Evolutionary conservation across 73 alveolate genomes (phyloP).

Genomic region (Tetrahymena elliotti): DNA sequence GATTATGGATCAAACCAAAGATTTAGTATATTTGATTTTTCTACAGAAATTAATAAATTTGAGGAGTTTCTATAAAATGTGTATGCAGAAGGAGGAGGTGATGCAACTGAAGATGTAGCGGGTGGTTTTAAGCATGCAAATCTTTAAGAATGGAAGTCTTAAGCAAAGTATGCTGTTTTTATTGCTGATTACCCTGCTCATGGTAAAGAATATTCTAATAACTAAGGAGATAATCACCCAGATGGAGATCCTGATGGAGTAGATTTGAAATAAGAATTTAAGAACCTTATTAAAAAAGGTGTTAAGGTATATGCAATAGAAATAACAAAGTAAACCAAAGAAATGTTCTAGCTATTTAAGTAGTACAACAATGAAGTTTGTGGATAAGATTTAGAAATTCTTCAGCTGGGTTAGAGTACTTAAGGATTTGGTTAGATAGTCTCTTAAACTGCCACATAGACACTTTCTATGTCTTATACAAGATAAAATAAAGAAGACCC

Average conservation of each 20-base stretch:
- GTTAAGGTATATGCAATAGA: background rate
- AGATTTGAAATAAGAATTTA: background rate
- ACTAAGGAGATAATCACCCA: background rate
- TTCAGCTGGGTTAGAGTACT: background rate
- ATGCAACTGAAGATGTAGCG: slow-evolving; percentile 5
- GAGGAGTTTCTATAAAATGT: background rate
- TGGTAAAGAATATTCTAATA: background rate
- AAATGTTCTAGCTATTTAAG: background rate
- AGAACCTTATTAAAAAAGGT: background rate
- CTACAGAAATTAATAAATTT: background rate
- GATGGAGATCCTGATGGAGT: slow-evolving; percentile 29
- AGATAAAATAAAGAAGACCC: background rate
- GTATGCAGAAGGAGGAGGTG: slow-evolving; percentile 1
- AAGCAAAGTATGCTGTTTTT: background rate
- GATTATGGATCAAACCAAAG: background rate
- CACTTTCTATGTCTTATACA: background rate
- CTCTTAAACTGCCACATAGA: background rate
- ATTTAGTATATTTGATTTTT: background rate
- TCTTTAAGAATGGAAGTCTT: background rate
- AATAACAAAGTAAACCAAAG: background rate
- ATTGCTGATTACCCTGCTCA: slow-evolving; percentile 21
- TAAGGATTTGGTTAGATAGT: background rate
- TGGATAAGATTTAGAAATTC: background rate
- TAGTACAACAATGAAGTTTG: background rate
- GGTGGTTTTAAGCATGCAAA: slow-evolving; percentile 7